Evolutionary conservation across 495 filamentous ascomycete genomes (phyloP).

Genomic region (Oidiodendron maius): DNA sequence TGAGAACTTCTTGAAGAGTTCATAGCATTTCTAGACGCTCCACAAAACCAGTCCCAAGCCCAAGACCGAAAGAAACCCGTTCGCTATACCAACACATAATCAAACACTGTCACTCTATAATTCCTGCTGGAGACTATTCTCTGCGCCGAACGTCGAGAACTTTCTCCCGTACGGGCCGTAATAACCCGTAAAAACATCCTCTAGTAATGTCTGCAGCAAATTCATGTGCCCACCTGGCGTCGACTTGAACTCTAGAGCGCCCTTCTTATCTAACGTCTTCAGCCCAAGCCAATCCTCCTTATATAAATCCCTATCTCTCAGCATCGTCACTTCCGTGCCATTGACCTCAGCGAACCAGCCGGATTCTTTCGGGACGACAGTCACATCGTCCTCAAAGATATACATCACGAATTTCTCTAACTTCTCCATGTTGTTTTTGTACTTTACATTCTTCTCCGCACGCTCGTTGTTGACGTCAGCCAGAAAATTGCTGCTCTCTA

Average conservation of each 20-base stretch:
- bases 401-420: constrained; percentile 84
- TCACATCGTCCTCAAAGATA: constrained; percentile 80
- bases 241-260: constrained; percentile 66
- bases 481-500: constrained; percentile 84
- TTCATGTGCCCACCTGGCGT: constrained; percentile 79
- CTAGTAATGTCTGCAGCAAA: constrained; percentile 60
- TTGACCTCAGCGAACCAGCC: constrained; percentile 89
- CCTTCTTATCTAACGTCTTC: constrained; percentile 72
- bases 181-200: constrained; percentile 64
- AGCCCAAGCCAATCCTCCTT: constrained; percentile 93
- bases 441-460: constrained; percentile 60
- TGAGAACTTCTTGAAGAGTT: too few relatives aligned
- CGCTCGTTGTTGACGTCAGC: constrained; percentile 99
- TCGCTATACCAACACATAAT: constrained; percentile 3
- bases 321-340: constrained; percentile 54
- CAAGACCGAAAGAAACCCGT: too few relatives aligned
- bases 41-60: too few relatives aligned
- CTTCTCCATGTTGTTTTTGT: constrained; percentile 61
- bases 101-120: constrained; percentile 17
- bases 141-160: constrained; percentile 11
- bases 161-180: constrained; percentile 48
- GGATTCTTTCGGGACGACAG: constrained; percentile 86
- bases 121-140: constrained; percentile 15
- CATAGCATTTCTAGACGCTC: too few relatives aligned
- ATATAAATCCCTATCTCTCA: constrained; percentile 72